Evolutionary conservation across 108 stramenopile genomes (phyloP).

Genomic region (Aurantiochytrium sp.): DNA sequence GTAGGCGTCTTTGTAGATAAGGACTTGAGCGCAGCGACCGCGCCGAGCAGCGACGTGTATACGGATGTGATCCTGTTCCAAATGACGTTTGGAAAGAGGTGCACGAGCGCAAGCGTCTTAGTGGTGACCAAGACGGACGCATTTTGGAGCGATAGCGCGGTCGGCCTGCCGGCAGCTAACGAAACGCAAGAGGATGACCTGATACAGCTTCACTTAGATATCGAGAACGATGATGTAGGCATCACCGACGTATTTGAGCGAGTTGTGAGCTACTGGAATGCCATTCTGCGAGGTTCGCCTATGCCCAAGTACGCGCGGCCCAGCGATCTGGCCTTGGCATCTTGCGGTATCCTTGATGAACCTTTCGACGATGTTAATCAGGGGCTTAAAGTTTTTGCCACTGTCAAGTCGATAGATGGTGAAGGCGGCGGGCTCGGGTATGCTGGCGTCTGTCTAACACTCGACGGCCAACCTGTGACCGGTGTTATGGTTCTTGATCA

Average conservation of each 20-base stretch:
- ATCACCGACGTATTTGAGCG: not conserved
- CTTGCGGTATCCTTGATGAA: not conserved
- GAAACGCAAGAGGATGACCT: not conserved
- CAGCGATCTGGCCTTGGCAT: not conserved
- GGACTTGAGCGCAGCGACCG: too few relatives aligned
- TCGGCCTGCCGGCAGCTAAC: not conserved
- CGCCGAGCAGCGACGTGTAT: too few relatives aligned
- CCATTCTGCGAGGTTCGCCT: not conserved
- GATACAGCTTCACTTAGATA: not conserved
- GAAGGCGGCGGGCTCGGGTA: not conserved
- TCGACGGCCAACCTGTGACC: not conserved
- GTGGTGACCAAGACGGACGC: not conserved
- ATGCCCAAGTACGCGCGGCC: not conserved
- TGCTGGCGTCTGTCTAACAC: not conserved
- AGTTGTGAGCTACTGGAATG: not conserved
- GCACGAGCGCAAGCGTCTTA: not conserved
- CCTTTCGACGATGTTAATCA: too few relatives aligned
- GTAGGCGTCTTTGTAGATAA: too few relatives aligned
- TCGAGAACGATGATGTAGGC: not conserved
- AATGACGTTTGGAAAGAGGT: not conserved
- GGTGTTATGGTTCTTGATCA: not conserved
- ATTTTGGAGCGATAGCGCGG: not conserved
- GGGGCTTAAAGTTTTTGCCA: not conserved
- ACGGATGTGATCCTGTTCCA: too few relatives aligned
- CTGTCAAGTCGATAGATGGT: not conserved